phyloP scores from a whole-genome alignment of 2,329 filamentous ascomycete genomes.

The Westerdykella sp. region DNA sequence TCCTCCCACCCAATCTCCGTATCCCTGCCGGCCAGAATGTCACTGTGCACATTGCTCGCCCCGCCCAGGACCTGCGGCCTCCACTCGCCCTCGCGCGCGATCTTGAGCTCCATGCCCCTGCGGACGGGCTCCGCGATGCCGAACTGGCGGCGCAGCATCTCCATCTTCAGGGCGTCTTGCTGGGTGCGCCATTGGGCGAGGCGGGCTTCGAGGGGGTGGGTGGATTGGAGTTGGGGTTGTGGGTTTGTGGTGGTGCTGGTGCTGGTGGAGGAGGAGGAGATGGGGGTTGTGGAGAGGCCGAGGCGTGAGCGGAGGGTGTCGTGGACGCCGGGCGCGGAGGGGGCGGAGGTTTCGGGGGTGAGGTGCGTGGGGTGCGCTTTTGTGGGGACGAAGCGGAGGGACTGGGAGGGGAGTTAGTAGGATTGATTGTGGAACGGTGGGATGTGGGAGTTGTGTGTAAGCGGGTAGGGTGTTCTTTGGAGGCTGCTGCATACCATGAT shows the following conservation, averaged over 20 bases:
- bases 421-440: background rate
- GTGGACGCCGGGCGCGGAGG: slow-evolving; percentile 87
- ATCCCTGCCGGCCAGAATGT: slow-evolving; percentile 78
- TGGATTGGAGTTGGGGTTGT: slow-evolving; percentile 49
- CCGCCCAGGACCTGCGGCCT: slow-evolving; percentile 64
- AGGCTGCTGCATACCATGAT: background rate
- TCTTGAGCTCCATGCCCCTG: slow-evolving; percentile 91
- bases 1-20: slow-evolving; percentile 84
- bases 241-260: slow-evolving; percentile 9
- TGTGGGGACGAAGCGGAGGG: slow-evolving; percentile 81
- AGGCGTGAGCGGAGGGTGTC: slow-evolving; percentile 86
- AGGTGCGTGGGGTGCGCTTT: slow-evolving; percentile 53
- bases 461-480: slow-evolving; percentile 5
- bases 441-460: slow-evolving; percentile 3
- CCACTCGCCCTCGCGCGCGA: slow-evolving; percentile 74
- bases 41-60: slow-evolving; percentile 70
- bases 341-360: slow-evolving; percentile 57
- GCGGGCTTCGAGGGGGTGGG: slow-evolving; percentile 87
- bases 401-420: slow-evolving; percentile 45
- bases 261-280: slow-evolving; percentile 36
- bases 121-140: slow-evolving; percentile 90
- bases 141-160: slow-evolving; percentile 76
- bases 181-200: slow-evolving; percentile 86
- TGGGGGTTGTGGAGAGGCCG: slow-evolving; percentile 44
- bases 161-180: slow-evolving; percentile 82